A percentile compares a stretch with the other conserved stretches of the same genome.
These are phyloP conservation scores for Massarina eburnea DNA, from an alignment of 2,329 filamentous ascomycete species.

Conservation along the genomic window DNA sequence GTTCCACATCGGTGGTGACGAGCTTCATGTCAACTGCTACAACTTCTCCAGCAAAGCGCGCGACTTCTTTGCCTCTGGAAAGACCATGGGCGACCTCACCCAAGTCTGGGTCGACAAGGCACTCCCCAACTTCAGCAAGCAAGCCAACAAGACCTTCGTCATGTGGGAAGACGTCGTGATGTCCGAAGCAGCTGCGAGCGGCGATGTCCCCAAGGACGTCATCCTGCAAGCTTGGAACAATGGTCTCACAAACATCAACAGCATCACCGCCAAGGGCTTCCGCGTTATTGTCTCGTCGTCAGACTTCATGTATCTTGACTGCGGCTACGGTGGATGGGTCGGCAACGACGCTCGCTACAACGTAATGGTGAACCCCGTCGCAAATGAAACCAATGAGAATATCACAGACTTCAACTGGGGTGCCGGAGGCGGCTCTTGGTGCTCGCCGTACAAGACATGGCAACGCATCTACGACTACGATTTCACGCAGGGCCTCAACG, in stretches of 20 bases:
- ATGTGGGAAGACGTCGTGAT: constrained; percentile 61
- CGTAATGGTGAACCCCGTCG: constrained; percentile 54
- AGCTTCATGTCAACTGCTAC: constrained; percentile 59
- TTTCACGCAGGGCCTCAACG: constrained; percentile 54
- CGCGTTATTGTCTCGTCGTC: constrained; percentile 59
- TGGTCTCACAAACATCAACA: constrained; percentile 54
- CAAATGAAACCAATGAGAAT: constrained; percentile 36
- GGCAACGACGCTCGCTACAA: constrained; percentile 61
- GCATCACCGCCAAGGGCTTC: constrained; percentile 54
- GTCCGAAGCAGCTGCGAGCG: constrained; percentile 46
- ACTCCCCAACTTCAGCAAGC: constrained; percentile 53
- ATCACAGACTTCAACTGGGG: constrained; percentile 57
- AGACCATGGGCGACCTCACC: constrained; percentile 54
- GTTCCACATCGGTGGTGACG: constrained; percentile 60
- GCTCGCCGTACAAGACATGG: constrained; percentile 62
- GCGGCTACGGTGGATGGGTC: constrained; percentile 57
- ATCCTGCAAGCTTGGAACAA: constrained; percentile 60
- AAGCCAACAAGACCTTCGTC: constrained; percentile 53
- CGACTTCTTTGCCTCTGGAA: constrained; percentile 54
- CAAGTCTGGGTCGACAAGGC: constrained; percentile 59
- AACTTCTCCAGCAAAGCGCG: constrained; percentile 56
- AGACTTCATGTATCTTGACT: constrained; percentile 61
- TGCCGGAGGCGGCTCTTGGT: constrained; percentile 59
- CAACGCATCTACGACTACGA: constrained; percentile 63
- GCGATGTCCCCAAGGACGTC: constrained; percentile 53